Conservation (phyloP, 441 rosid species). For the Populus hybrid region DNA sequence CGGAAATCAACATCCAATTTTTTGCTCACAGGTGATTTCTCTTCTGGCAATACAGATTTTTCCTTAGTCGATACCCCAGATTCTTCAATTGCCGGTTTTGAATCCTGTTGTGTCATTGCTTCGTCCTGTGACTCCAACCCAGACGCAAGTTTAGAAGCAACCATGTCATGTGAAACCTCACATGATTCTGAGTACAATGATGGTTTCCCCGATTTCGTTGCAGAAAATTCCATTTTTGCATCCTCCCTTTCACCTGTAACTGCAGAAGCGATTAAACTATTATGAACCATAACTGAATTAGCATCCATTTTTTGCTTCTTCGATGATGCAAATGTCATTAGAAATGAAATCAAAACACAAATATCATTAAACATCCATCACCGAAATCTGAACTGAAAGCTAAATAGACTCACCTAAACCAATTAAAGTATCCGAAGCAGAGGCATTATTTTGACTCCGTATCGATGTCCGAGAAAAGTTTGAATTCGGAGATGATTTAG, state of each 20-base stretch:
- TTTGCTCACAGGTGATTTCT: constrained; percentile 21
- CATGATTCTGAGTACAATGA: neutral
- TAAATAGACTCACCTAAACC: constrained; percentile 9
- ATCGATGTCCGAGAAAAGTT: constrained; percentile 13
- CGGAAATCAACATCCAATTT: constrained; percentile 24
- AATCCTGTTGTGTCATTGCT: constrained; percentile 22
- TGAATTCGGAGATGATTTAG: constrained; percentile 23
- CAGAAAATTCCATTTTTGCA: constrained; percentile 17
- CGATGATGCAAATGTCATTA: constrained; percentile 25
- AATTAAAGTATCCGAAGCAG: constrained; percentile 19
- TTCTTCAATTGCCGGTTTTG: constrained; percentile 20
- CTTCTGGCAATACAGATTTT: constrained; percentile 18
- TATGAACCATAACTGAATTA: constrained; percentile 16
- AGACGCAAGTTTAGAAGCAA: constrained; percentile 11
- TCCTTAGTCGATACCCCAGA: constrained; percentile 19
- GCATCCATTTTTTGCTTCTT: constrained; percentile 28
- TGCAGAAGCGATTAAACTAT: constrained; percentile 15
- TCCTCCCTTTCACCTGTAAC: constrained; percentile 16
- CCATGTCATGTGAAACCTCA: constrained; percentile 15
- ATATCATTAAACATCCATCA: neutral
- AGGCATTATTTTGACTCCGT: neutral
- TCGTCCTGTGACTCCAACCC: constrained; percentile 20
- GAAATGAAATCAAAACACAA: neutral
- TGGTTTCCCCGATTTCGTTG: constrained; percentile 9
- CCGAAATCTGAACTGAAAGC: neutral